phyloP scores from a whole-genome alignment of 768 basidiomycete genomes.

The Suillus clintonianus region DNA sequence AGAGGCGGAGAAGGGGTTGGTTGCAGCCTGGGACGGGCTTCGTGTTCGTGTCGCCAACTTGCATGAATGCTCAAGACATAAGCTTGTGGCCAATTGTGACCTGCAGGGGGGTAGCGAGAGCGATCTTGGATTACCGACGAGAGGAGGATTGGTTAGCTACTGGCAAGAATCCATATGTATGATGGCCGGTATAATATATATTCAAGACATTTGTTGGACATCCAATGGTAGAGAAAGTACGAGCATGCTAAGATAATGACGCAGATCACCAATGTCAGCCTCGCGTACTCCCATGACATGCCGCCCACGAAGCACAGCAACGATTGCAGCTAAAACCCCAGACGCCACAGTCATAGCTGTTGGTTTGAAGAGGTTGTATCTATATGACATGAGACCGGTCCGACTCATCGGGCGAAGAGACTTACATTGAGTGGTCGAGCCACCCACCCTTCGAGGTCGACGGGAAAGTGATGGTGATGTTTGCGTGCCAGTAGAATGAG shows the following conservation, averaged over 20 bases:
- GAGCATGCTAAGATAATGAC: not conserved
- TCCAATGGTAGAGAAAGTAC: not conserved
- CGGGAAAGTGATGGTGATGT: not conserved
- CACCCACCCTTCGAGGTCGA: not conserved
- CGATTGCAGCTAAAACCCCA: not conserved
- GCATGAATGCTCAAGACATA: not conserved
- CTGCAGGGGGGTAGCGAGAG: not conserved
- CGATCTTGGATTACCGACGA: not conserved
- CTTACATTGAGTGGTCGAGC: not conserved
- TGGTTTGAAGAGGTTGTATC: no score
- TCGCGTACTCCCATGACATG: not conserved
- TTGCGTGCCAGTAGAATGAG: not conserved
- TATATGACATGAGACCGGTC: no score
- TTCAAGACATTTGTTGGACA: no score
- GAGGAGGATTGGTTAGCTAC: not conserved
- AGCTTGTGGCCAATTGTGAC: not conserved
- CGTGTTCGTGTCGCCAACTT: not conserved
- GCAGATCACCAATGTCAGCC: not conserved
- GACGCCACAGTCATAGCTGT: not conserved
- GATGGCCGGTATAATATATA: no score
- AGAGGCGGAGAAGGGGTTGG: not conserved
- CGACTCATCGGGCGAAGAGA: no score
- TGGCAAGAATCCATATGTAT: not conserved
- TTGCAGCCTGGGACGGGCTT: not conserved
- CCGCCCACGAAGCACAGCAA: not conserved